Evolutionary conservation across 148 eudicot genomes (phyloP).

Genomic region (Dianthus caryophyllus): DNA sequence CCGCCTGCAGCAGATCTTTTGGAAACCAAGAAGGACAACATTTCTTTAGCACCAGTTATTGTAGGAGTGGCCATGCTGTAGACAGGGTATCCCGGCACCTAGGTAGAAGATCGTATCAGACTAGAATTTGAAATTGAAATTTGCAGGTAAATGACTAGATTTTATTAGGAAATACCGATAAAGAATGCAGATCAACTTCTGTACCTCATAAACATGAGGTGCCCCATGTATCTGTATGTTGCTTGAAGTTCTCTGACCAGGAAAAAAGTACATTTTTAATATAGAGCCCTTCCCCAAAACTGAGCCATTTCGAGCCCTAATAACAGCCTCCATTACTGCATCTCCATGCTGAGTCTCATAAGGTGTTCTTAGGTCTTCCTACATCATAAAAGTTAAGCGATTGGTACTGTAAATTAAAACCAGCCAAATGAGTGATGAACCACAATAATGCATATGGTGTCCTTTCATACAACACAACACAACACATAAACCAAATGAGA

Average conservation of each 20-base stretch:
- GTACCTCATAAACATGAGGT: constrained; percentile 90
- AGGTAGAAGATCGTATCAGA: constrained; percentile 18
- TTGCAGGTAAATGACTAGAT: neutral
- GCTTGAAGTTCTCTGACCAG: constrained; percentile 95
- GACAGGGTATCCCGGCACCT: constrained; percentile 92
- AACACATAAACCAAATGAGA: constrained; percentile 18
- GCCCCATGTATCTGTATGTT: constrained; percentile 87
- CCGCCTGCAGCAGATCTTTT: constrained; percentile 38
- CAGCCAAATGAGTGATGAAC: neutral
- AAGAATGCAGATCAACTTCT: constrained; percentile 6
- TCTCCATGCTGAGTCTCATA: constrained; percentile 94
- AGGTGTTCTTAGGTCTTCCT: constrained; percentile 84
- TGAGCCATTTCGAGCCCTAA: constrained; percentile 85
- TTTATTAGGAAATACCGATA: neutral
- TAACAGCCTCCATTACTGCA: constrained; percentile 94
- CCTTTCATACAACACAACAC: neutral
- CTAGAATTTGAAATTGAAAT: neutral
- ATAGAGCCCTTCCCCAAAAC: constrained; percentile 93
- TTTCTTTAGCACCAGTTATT: constrained; percentile 74
- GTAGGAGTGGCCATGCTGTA: constrained; percentile 98
- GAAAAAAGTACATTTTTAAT: constrained; percentile 96
- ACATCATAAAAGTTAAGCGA: constrained; percentile 24
- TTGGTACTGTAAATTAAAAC: neutral
- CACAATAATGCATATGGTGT: neutral
- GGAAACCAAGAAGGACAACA: constrained; percentile 74